A percentile compares a stretch with the other conserved stretches of the same genome.
Conservation (phyloP, 129 eudicot genomes). For the Saposhnikovia divaricata region DNA sequence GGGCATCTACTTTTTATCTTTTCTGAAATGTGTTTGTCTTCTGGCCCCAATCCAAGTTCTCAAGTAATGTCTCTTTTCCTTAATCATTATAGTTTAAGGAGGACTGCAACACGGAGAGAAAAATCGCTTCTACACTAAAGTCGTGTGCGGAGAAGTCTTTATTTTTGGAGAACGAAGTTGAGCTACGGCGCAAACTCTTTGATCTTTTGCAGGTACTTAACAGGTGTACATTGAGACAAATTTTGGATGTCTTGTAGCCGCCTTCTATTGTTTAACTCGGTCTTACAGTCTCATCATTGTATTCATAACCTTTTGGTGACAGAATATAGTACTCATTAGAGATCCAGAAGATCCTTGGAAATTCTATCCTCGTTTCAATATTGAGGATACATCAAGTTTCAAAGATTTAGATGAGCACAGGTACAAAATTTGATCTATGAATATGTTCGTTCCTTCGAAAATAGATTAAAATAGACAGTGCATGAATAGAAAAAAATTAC, state of each 20-base stretch:
- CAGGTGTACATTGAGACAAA: slow-evolving; percentile 4
- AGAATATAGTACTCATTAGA: slow-evolving; percentile 83
- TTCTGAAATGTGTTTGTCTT: background rate
- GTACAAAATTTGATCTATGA: slow-evolving; percentile 15
- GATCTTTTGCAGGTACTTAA: slow-evolving; percentile 64
- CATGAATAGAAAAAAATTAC: background rate
- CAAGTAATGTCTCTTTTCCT: background rate
- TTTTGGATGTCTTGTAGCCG: background rate
- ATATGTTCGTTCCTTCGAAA: background rate
- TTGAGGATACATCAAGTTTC: slow-evolving; percentile 91
- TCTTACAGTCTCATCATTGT: background rate
- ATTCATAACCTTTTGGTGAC: slow-evolving; percentile 17
- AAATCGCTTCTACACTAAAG: slow-evolving; percentile 74
- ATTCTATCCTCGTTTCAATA: slow-evolving; percentile 94
- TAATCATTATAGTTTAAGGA: slow-evolving; percentile 62
- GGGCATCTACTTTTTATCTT: background rate
- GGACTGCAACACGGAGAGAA: slow-evolving; percentile 90
- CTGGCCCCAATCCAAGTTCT: background rate
- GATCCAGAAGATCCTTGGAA: slow-evolving; percentile 87
- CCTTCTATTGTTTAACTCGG: background rate
- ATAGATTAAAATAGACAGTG: background rate
- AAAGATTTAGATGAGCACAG: slow-evolving; percentile 76
- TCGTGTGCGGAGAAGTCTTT: slow-evolving; percentile 50
- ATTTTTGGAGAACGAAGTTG: slow-evolving; percentile 56
- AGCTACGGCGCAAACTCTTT: slow-evolving; percentile 62